These are phyloP conservation scores for Exobasidium rhododendri DNA, from an alignment of 1,284 basidiomycete species.

Conservation along the genomic window DNA sequence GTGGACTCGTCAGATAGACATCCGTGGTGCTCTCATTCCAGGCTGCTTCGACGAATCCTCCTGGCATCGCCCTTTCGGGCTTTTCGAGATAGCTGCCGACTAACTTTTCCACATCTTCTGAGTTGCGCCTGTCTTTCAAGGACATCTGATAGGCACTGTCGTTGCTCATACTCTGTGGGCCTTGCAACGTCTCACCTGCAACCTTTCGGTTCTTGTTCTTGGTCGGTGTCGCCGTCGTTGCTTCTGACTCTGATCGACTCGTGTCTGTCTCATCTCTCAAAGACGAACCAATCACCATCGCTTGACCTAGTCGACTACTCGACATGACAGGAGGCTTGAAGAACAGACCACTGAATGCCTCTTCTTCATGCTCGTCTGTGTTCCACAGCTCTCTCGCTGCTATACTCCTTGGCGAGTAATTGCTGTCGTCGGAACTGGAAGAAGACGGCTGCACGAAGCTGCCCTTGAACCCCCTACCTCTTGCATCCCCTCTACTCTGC, in stretches of 20 bases:
- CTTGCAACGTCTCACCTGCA: neutral
- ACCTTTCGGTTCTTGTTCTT: neutral
- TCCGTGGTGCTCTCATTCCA: neutral
- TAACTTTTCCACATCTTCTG: neutral
- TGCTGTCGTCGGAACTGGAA: neutral
- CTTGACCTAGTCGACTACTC: neutral
- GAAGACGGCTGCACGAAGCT: neutral
- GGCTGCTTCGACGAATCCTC: neutral
- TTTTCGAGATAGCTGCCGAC: neutral
- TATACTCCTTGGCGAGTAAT: neutral
- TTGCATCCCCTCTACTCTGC: neutral
- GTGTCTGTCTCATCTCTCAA: neutral
- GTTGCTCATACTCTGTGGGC: neutral
- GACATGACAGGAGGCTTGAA: neutral
- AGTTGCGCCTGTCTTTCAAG: neutral
- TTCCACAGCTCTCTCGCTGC: slow-evolving; percentile 6
- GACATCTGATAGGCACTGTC: neutral
- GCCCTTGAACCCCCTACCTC: neutral
- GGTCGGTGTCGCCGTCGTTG: neutral
- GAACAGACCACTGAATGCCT: slow-evolving; percentile 4
- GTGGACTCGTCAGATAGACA: neutral
- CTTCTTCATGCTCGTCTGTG: slow-evolving; percentile 9
- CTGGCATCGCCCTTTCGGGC: neutral
- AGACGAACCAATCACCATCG: neutral
- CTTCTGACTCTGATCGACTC: neutral